Evolutionary conservation across 2,329 filamentous ascomycete species (phyloP), one percentile per base, ranked within the genome.

Genomic region (Exophiala spinifera): DNA sequence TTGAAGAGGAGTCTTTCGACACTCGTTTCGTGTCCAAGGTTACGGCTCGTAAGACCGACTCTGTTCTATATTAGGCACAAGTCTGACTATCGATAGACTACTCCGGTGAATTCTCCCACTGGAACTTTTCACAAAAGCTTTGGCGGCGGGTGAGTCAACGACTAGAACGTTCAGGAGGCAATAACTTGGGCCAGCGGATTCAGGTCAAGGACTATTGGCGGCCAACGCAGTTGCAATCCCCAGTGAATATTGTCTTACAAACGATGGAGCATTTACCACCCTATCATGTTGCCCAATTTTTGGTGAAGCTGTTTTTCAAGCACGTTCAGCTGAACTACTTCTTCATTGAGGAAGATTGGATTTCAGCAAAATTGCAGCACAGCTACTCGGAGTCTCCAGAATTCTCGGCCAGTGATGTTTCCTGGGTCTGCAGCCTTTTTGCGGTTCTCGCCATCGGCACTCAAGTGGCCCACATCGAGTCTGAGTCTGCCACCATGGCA

Each of bases 21-120:
- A 31, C 28, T 6, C 28, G 28, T 10, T 31, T 31, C 28, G 28
- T 31, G 28, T 31, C 28, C 28, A 5, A 31, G 28, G 28, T 31
- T 10, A 31, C 28, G 3, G 28, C 28, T 31, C 28, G 28, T 31
- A 31, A 31, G 28, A 3, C 8, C 11, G 7, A 31, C 28, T 31
- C 6, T 31, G 28, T 10, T 31, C 11, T 1, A 6, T 31, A 31
- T 11, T 11, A 10, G 28, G 11, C 11, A 3, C 7, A 25, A 31
- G 3, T 6, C 3, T 31, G 28, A 31, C 28, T 8, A 10, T 31
- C 28, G 28, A 6, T 31, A 31, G 28, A 79, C 50, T 79, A 77
- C 55, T 79, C 76, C 0, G 76, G 76, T 7, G 76, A 79, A 57
- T 78, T 79, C 60, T 79, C 76, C 1, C 76, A 79, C 52, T 79